Evolutionary conservation across 768 basidiomycete genomes (phyloP).

Genomic region (Podaxis sp.): DNA sequence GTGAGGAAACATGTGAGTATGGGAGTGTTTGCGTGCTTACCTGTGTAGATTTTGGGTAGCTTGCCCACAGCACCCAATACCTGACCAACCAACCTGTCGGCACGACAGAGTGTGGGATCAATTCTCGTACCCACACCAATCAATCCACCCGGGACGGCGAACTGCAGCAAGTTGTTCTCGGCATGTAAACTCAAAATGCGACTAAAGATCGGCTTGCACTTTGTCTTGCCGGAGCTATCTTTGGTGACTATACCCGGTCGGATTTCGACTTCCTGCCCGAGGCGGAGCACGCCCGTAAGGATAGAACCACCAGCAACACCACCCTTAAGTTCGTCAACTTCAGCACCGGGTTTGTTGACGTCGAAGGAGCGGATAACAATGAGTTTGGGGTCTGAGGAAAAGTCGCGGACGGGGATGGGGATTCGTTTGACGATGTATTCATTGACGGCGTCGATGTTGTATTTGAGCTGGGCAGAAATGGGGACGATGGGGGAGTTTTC

Average conservation of each 20-base stretch:
- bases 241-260: constrained; percentile 96
- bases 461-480: constrained; percentile 97
- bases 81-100: constrained; percentile 94
- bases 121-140: constrained; percentile 98
- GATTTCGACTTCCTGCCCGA: constrained; percentile 95
- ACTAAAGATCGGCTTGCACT: constrained; percentile 92
- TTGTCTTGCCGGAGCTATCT: constrained; percentile 83
- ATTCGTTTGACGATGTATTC: constrained; percentile 98
- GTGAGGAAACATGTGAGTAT: constrained; percentile 1
- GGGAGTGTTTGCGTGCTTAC: constrained; percentile 29
- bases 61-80: constrained; percentile 94
- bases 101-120: constrained; percentile 94
- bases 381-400: constrained; percentile 84
- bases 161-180: constrained; percentile 90
- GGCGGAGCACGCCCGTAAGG: constrained; percentile 82
- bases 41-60: constrained; percentile 89
- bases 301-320: constrained; percentile 98
- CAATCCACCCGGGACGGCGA: constrained; percentile 95
- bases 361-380: constrained; percentile 99
- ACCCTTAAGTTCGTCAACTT: constrained; percentile 95
- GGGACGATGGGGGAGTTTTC: constrained; percentile 97
- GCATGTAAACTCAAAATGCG: constrained; percentile 88
- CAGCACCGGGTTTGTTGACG: constrained; percentile 98
- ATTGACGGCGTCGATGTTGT: constrained; percentile 99
- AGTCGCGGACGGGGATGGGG: constrained; percentile 92